phyloP scores from a whole-genome alignment of 2,329 filamentous ascomycete genomes.

The Macroventuria anomochaeta region DNA sequence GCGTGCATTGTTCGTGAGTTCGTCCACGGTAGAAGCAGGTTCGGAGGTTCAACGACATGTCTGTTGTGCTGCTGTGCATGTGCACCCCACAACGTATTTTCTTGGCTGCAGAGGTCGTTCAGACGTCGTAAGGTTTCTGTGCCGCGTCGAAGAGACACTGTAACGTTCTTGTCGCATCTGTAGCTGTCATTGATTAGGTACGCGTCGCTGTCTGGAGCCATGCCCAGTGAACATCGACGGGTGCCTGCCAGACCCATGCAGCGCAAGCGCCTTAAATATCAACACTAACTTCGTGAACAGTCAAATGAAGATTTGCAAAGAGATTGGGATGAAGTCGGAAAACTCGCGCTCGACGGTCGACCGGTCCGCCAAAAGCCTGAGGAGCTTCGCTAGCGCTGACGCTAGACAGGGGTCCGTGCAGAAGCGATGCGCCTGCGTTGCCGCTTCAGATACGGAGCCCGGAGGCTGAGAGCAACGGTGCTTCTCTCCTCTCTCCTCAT shows the following conservation, averaged over 20 bases:
- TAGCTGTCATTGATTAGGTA: background rate
- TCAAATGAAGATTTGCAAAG: background rate
- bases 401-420: background rate
- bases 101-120: slow-evolving; percentile 6
- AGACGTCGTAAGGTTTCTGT: background rate
- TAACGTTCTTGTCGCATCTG: background rate
- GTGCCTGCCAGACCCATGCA: too few species aligned
- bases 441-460: background rate
- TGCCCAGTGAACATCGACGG: background rate
- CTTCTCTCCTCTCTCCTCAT: background rate
- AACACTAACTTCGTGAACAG: too few species aligned
- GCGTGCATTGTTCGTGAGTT: background rate
- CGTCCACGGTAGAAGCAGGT: background rate
- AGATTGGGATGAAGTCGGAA: slow-evolving; percentile 5
- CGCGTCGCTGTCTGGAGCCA: background rate
- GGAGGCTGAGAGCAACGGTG: background rate
- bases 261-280: too few species aligned
- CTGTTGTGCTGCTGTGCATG: background rate
- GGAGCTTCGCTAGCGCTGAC: slow-evolving; percentile 6
- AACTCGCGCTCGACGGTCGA: background rate
- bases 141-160: too few species aligned
- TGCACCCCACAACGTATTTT: background rate
- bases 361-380: slow-evolving; percentile 8
- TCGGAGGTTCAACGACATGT: slow-evolving; percentile 2
- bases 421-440: background rate